Base-by-base conservation (phyloP, 202 grass and related monocot species). In the Schoenoplectus triqueter region DNA sequence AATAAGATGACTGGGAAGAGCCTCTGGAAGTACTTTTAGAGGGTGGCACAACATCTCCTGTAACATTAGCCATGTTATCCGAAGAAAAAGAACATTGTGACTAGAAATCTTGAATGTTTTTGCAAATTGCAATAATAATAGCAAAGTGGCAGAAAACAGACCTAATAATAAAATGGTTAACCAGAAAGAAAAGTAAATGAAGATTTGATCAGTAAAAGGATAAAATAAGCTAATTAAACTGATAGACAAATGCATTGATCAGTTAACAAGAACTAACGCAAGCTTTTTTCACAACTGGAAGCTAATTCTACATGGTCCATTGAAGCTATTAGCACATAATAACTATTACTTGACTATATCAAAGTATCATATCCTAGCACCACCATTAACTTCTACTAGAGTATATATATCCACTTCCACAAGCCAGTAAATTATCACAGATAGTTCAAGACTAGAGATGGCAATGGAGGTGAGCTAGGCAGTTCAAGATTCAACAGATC, bases 1-100 rank as follows among this genome's bases (percentile, higher is more conserved):
- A 82, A 67, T 92, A 85, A 85, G 86, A 87, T 39, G 56, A 80
- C 62, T 74, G 46, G 39, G 45, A 80, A 69, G 73, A 57, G 8
- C 49, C 66, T 83, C 50, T 83, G 5, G 62, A 56, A 83, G 55
- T 71, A 83, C 66, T 83, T 59, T 14, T 83, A 41, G 81, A 57
- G 64, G 48, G 45, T 55, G 65, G 49, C 20, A 42, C 65, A 57
- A 19, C 54, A 62, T 79, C 54, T 61, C 75, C 75, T 79, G 40
- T 61, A 19, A 31, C 31, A 31, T 31, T 31, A 31, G 0, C 31
- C 31, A 31, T 31, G 31, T 31, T 31, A 31, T 31, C 31, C 31
- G 31, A 31, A 31, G 31, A 31, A 31, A 31, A 31, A n/a, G n/a
- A 31, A 31, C 31, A 31, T 31, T 31, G 31, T 31, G 31, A 31